Conservation (phyloP, 108 stramenopile genomes). For the Conticribra guillardii region DNA sequence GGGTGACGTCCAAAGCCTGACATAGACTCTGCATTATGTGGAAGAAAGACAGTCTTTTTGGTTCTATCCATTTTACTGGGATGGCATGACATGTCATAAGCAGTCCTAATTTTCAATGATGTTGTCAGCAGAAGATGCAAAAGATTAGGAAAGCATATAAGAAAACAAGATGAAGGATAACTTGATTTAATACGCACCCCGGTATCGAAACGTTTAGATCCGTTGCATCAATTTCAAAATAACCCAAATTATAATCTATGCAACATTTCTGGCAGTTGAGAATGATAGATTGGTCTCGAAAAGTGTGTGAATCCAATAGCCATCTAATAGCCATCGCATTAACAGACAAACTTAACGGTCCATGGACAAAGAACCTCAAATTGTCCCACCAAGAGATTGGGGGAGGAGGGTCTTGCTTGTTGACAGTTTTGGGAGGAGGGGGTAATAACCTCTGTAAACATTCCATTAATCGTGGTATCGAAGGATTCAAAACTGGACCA, state of each 20-base stretch:
- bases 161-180: not conserved
- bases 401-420: not conserved
- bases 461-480: conserved; percentile 40
- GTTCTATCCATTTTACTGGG: conserved; percentile 21
- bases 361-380: conserved; percentile 54
- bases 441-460: conserved; percentile 50
- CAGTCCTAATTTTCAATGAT: no score
- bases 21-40: conserved; percentile 32
- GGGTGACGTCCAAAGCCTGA: conserved; percentile 33
- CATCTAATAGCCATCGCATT: conserved; percentile 39
- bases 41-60: conserved; percentile 12
- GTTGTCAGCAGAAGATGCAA: not conserved
- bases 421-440: conserved; percentile 21
- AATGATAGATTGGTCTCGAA: conserved; percentile 36
- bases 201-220: conserved; percentile 46
- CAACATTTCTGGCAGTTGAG: conserved; percentile 27
- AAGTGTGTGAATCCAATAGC: conserved; percentile 47
- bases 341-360: conserved; percentile 23
- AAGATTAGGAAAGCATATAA: not conserved
- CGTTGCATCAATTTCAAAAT: conserved; percentile 32
- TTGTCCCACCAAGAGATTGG: conserved; percentile 63
- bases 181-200: not conserved
- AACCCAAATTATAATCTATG: conserved; percentile 25
- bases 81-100: conserved; percentile 55
- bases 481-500: conserved; percentile 38